Conservation (phyloP, 2,329 filamentous ascomycete species). For the Botrytis paeoniae region DNA sequence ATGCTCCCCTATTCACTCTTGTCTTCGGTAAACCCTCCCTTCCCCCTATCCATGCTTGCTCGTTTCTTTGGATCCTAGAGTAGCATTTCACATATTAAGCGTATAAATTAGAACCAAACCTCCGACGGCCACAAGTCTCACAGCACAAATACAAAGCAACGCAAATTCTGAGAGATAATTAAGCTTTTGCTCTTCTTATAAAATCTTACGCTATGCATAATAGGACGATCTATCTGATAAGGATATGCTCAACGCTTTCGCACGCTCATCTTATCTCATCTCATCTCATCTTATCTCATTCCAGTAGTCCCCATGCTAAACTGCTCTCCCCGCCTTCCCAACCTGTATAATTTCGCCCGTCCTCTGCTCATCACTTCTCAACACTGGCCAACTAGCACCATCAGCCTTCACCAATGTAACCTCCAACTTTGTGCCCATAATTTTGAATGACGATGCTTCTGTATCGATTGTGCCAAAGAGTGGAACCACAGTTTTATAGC, state of each 20-base stretch:
- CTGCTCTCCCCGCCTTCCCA: slow-evolving; percentile 63
- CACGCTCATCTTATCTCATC: neutral
- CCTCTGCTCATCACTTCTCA: slow-evolving; percentile 62
- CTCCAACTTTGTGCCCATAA: slow-evolving; percentile 71
- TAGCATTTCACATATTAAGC: neutral
- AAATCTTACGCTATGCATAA: slow-evolving; percentile 4
- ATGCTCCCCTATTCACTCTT: neutral
- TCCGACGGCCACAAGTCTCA: neutral
- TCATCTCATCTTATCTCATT: neutral
- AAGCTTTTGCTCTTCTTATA: neutral
- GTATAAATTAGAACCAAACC: neutral
- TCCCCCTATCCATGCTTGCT: neutral
- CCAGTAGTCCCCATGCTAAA: neutral
- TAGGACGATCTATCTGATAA: neutral
- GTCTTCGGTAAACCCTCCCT: neutral
- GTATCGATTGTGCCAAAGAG: slow-evolving; percentile 75
- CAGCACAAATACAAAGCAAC: no score
- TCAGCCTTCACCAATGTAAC: slow-evolving; percentile 62
- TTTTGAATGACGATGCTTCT: slow-evolving; percentile 59
- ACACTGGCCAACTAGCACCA: slow-evolving; percentile 63
- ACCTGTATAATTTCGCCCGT: slow-evolving; percentile 85
- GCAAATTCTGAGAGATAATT: neutral
- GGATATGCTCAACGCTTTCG: neutral
- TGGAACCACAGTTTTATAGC: slow-evolving; percentile 70
- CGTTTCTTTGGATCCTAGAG: neutral